Evolutionary conservation across 768 basidiomycete species (phyloP).

Genomic region (Erythrobasidium yunnanense): DNA sequence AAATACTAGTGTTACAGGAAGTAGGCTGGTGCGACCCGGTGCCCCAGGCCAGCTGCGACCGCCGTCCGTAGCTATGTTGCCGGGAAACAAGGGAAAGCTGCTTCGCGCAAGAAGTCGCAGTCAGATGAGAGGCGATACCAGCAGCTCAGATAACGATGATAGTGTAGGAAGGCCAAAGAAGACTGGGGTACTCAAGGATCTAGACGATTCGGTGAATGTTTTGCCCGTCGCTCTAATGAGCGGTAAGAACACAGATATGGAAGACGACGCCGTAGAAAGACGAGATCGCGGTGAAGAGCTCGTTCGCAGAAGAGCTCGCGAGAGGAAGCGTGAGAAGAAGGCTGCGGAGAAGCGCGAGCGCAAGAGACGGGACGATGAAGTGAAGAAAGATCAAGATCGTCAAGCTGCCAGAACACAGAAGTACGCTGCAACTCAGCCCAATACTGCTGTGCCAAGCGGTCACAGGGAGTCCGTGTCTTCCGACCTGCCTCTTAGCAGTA

Average conservation of each 20-base stretch:
- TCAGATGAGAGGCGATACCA: background rate
- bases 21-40: background rate
- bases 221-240: background rate
- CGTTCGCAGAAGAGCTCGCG: conserved; percentile 42
- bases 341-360: conserved; percentile 35
- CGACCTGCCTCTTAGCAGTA: background rate
- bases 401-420: conserved; percentile 28
- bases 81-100: too few relatives aligned
- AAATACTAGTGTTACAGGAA: background rate
- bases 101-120: background rate
- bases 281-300: conserved; percentile 45
- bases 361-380: conserved; percentile 24
- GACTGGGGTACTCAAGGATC: too few relatives aligned
- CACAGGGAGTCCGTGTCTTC: conserved; percentile 14
- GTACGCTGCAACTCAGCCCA: too few relatives aligned
- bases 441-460: too few relatives aligned
- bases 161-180: too few relatives aligned
- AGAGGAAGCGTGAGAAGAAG: conserved; percentile 39
- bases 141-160: background rate
- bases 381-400: conserved; percentile 23
- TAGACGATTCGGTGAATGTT: background rate
- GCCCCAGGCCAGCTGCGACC: background rate
- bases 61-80: too few relatives aligned
- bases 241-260: conserved; percentile 1
- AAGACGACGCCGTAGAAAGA: conserved; percentile 41